These are phyloP conservation scores for Eucalyptus marginata DNA, from an alignment of 345 rosid species.

Conservation along the genomic window DNA sequence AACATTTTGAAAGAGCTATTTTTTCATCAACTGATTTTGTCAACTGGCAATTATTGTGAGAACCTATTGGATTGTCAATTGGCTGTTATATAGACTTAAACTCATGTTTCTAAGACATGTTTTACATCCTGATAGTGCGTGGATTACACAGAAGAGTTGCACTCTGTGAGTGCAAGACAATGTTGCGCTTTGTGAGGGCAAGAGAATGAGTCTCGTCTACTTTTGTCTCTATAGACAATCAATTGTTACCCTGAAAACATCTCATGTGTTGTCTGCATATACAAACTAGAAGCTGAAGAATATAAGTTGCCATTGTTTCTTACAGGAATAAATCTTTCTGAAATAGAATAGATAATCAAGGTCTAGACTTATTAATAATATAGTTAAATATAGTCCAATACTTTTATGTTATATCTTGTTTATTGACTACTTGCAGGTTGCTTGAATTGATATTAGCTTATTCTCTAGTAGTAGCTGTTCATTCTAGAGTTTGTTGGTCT, in stretches of 20 bases:
- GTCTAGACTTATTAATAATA: not conserved
- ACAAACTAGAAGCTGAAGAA: not conserved
- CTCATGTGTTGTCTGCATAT: not conserved
- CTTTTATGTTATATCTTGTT: not conserved
- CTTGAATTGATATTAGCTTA: not conserved
- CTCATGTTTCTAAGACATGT: not conserved
- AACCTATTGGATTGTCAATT: not conserved
- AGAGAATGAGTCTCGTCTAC: not conserved
- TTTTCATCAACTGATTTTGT: not conserved
- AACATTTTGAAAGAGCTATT: not conserved
- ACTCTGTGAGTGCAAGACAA: not conserved
- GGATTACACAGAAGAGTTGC: not conserved
- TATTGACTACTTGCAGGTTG: not conserved
- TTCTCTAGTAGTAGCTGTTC: not conserved
- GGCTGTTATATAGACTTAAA: not conserved
- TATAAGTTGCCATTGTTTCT: not conserved
- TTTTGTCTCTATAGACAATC: not conserved
- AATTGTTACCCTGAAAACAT: not conserved
- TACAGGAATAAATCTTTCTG: not conserved
- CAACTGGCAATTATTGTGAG: not conserved
- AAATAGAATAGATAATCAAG: not conserved
- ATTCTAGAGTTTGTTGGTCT: not conserved
- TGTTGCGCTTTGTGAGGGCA: not conserved
- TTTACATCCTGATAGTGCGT: not conserved
- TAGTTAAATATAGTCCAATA: not conserved